Base-by-base conservation (phyloP, 78 protist genomes). In the Acrasis kona region DNA sequence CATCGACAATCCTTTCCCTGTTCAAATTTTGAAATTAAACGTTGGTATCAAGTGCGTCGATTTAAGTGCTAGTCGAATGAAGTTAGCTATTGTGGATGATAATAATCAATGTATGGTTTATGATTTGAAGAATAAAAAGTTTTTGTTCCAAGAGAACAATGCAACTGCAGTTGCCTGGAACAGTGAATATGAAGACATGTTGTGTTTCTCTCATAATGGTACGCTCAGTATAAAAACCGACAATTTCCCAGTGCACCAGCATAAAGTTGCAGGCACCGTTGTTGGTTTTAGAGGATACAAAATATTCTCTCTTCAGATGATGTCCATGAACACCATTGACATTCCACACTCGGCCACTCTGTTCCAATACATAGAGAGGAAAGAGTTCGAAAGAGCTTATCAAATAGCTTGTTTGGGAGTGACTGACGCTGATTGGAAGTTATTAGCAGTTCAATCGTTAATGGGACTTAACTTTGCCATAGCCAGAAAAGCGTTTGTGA, bases 1-100 rank as follows among this genome's bases (percentile, higher is more conserved):
- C 66, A 19, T 91, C 39, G 85, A 91, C 81, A 87, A 87, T 65
- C 77, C 84, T 0, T 88, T 86, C 34, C 88, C 95, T 3, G 77
- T 75, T 10, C 30, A 10, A n/a, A 77, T 85, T 10, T 41, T 83
- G 75, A 50, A 72, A 61, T 75, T 65, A 30, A 38, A 8, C 9
- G 0, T 65, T 0, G n/a, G 84, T 0, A 65, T 88, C 2, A 74
- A 85, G 12, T 90, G 92, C 70, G 76, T 91, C n/a, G 90, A 91
- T 67, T 37, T 87, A 31, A 80, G 67, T 31, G 39, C 79, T 6
- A 42, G 40, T 61, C 72, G 82, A n/a, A 36, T 1, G n/a, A 80
- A 77, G 58, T 70, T 86, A 7, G 89, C 91, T 0, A 61, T 86
- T 0, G 91, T 90, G 34, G 91, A 86, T 27, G 89, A 83, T 35